These are phyloP conservation scores for Kernera saxatilis DNA, from an alignment of 345 rosid genomes.

Conservation along the genomic window DNA sequence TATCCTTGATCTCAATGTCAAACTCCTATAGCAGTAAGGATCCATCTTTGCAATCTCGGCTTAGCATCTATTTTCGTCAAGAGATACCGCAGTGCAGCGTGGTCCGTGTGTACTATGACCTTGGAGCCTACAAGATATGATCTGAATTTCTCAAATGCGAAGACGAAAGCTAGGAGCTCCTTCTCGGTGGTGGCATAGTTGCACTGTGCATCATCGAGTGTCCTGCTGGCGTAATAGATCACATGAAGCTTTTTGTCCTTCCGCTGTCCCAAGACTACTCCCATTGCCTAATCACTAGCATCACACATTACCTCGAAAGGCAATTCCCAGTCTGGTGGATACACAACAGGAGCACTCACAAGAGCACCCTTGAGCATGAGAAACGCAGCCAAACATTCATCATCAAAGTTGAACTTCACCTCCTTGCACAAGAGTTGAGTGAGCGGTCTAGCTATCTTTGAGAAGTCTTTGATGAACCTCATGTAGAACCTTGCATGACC, in stretches of 20 bases:
- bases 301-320: neutral
- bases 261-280: neutral
- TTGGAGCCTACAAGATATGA: neutral
- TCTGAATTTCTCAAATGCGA: neutral
- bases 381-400: no score
- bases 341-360: neutral
- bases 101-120: neutral
- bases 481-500: no score
- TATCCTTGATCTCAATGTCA: neutral
- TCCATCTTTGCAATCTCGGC: neutral
- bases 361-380: no score
- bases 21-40: neutral
- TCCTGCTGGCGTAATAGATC: neutral
- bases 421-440: no score
- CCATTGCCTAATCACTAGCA: neutral
- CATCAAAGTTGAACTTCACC: no score
- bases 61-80: no score
- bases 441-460: no score
- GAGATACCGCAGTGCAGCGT: no score
- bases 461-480: no score
- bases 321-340: neutral
- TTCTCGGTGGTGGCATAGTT: neutral
- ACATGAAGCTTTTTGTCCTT: neutral
- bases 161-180: neutral
- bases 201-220: neutral